A percentile compares a stretch with the other conserved stretches of the same genome.
Evolutionary conservation across 1,284 basidiomycete genomes (phyloP).

Genomic region (Moniliophthora roreri): DNA sequence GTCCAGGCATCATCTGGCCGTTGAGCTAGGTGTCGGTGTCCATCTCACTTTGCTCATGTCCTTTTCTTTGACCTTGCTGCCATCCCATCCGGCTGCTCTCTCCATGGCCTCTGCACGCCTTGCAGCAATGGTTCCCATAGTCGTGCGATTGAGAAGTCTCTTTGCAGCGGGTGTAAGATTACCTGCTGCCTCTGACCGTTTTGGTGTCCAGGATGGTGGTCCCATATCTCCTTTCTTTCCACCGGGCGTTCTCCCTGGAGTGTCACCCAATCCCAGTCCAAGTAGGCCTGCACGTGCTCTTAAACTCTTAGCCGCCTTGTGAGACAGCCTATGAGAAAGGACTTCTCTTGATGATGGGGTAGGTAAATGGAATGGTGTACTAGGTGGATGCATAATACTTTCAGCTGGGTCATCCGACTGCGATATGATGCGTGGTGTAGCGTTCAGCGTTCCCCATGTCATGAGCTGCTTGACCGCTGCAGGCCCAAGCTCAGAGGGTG

Average conservation of each 20-base stretch:
- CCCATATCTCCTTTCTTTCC: conserved; percentile 56
- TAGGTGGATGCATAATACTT: conserved; percentile 40
- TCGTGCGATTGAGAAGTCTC: conserved; percentile 70
- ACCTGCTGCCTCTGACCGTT: conserved; percentile 62
- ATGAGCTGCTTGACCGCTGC: conserved; percentile 82
- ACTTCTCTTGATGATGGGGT: conserved; percentile 73
- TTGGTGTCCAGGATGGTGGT: conserved; percentile 70
- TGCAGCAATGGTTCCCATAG: conserved; percentile 56
- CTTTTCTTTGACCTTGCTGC: conserved; percentile 45
- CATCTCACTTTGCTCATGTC: conserved; percentile 69
- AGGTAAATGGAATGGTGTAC: conserved; percentile 71
- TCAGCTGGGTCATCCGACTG: conserved; percentile 56
- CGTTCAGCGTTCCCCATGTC: conserved; percentile 90
- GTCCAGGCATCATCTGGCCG: conserved; percentile 22
- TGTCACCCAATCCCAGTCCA: conserved; percentile 38
- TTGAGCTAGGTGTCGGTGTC: conserved; percentile 72
- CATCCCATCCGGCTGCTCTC: conserved; percentile 59
- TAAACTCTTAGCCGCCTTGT: conserved; percentile 66
- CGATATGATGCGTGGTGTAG: conserved; percentile 83
- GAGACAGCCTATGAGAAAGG: conserved; percentile 77
- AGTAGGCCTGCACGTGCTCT: conserved; percentile 67
- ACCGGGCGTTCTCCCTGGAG: conserved; percentile 33
- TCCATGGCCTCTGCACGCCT: conserved; percentile 73
- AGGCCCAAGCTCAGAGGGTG: conserved; percentile 76
- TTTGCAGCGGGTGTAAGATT: conserved; percentile 81